Conservation (phyloP, 192 early-diverging fungal species). For the Obelidium mucronatum region DNA sequence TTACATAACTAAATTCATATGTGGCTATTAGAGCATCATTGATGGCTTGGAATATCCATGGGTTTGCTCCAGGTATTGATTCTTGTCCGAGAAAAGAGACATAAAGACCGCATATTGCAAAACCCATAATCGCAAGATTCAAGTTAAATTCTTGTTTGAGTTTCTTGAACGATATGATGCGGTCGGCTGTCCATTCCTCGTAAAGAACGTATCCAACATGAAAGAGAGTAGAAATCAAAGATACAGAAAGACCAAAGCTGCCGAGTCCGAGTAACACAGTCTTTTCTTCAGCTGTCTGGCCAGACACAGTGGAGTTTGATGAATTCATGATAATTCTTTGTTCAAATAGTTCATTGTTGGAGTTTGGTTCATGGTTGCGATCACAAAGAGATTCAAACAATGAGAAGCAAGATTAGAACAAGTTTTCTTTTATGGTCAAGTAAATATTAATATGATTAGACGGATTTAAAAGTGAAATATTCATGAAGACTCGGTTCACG, state of each 20-base stretch:
- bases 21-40: background rate
- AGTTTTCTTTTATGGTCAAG: background rate
- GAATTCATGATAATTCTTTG: no score
- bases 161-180: no score
- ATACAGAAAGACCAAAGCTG: no score
- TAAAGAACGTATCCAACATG: no score
- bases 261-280: no score
- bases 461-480: background rate
- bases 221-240: no score
- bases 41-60: background rate
- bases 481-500: constrained; percentile 78
- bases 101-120: background rate
- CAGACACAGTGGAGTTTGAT: no score
- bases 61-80: background rate
- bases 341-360: no score
- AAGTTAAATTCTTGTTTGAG: background rate
- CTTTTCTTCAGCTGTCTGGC: no score
- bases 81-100: background rate
- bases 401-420: background rate
- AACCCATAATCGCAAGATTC: background rate
- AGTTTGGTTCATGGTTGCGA: no score
- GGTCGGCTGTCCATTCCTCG: no score
- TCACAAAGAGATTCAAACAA: background rate
- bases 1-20: background rate
- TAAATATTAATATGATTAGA: background rate